phyloP scores from a whole-genome alignment of 768 basidiomycete species.

The Leccinum longicurvipes region DNA sequence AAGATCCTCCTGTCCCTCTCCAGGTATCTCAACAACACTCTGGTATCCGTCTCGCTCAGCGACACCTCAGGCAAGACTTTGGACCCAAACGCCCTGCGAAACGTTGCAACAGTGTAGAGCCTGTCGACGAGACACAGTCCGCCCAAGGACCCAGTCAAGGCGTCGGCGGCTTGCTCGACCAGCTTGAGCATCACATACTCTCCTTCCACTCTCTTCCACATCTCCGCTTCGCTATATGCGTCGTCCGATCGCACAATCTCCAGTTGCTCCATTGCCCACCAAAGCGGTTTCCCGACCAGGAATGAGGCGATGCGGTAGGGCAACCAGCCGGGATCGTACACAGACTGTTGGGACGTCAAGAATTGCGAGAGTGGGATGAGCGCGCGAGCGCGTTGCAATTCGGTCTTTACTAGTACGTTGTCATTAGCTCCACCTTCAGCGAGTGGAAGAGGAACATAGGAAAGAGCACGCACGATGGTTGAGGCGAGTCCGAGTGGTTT shows the following conservation, averaged over 20 bases:
- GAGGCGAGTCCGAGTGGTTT: slow-evolving; percentile 71
- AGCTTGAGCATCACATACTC: slow-evolving; percentile 68
- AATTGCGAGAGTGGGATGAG: slow-evolving; percentile 56
- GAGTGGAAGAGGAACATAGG: background rate
- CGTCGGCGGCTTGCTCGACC: slow-evolving; percentile 64
- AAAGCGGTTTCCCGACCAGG: slow-evolving; percentile 73
- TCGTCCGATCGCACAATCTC: slow-evolving; percentile 66
- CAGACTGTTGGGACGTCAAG: slow-evolving; percentile 50
- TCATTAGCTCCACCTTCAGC: slow-evolving; percentile 20
- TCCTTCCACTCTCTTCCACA: slow-evolving; percentile 62
- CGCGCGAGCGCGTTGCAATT: slow-evolving; percentile 46
- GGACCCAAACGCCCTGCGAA: slow-evolving; percentile 55
- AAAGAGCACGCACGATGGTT: slow-evolving; percentile 60
- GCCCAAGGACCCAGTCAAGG: slow-evolving; percentile 42
- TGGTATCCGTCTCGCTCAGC: slow-evolving; percentile 61
- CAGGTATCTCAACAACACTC: slow-evolving; percentile 72
- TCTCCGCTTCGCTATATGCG: slow-evolving; percentile 39
- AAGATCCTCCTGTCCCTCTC: slow-evolving; percentile 70
- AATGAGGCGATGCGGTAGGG: slow-evolving; percentile 67
- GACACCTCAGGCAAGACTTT: slow-evolving; percentile 39
- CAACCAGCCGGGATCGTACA: slow-evolving; percentile 68
- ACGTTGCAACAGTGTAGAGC: slow-evolving; percentile 59
- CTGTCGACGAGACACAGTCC: slow-evolving; percentile 50
- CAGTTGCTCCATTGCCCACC: slow-evolving; percentile 85
- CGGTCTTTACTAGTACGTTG: slow-evolving; percentile 60